Evolutionary conservation across 140 eudicot genomes (phyloP).

Genomic region (Oenanthe javanica): DNA sequence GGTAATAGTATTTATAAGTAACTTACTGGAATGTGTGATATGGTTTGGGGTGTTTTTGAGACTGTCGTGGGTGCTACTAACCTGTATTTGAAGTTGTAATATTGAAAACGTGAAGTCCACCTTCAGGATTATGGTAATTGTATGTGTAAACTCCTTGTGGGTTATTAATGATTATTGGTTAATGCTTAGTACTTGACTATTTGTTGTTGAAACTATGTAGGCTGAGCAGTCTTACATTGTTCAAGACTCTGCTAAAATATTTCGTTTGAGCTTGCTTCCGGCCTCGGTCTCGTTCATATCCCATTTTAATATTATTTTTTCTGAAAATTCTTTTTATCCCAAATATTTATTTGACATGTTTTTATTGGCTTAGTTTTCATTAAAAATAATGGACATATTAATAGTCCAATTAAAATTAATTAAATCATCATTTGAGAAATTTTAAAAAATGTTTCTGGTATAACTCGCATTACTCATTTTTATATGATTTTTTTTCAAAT

Average conservation of each 20-base stretch:
- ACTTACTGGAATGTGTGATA: slow-evolving; percentile 13
- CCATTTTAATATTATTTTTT: no score
- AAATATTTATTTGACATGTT: no score
- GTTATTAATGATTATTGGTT: no score
- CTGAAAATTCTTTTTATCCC: not conserved
- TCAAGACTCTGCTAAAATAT: not conserved
- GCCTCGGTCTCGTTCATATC: not conserved
- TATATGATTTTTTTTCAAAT: no score
- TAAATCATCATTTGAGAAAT: no score
- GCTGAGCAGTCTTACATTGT: not conserved
- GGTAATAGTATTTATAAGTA: slow-evolving; percentile 28
- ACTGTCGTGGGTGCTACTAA: slow-evolving; percentile 23
- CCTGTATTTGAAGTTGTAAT: slow-evolving; percentile 9
- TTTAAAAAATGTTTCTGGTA: no score
- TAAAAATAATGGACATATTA: no score
- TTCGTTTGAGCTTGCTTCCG: not conserved
- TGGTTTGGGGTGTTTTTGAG: slow-evolving; percentile 21
- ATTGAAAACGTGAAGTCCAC: slow-evolving; percentile 14
- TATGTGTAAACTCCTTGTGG: not conserved
- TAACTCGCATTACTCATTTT: no score
- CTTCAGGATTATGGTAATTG: slow-evolving; percentile 1
- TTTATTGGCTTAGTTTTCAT: no score
- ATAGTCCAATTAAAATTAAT: no score
- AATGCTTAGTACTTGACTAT: no score
- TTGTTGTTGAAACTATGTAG: not conserved